Conservation (phyloP, 176 grass and related monocot species). For the Bonia amplexicaulis region DNA sequence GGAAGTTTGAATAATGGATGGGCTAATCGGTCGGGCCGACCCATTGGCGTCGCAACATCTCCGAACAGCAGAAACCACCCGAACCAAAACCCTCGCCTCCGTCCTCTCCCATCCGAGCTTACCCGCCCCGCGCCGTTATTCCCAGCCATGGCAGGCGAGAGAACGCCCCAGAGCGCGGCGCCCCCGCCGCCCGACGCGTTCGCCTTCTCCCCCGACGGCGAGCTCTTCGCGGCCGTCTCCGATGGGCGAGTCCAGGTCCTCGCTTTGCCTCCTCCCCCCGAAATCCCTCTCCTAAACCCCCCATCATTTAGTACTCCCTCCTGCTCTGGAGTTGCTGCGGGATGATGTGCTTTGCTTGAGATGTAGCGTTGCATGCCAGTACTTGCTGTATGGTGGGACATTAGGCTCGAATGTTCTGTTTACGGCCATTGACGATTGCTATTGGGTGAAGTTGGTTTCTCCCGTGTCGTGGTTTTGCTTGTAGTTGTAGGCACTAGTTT, state of each 20-base stretch:
- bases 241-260: constrained; percentile 13
- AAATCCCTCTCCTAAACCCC: too few relatives aligned
- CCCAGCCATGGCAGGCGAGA: background rate
- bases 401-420: background rate
- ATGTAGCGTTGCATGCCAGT: background rate
- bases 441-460: background rate
- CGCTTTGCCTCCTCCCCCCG: background rate
- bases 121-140: background rate
- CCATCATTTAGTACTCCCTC: background rate
- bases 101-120: background rate
- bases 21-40: background rate
- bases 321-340: background rate
- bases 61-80: background rate
- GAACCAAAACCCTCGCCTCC: background rate
- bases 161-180: background rate
- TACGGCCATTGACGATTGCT: background rate
- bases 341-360: background rate
- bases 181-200: background rate
- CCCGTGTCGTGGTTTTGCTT: background rate
- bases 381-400: background rate
- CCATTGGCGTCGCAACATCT: background rate
- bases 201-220: constrained; percentile 10
- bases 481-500: background rate
- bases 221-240: background rate
- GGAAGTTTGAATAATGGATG: background rate